A percentile compares a stretch with the other conserved stretches of the same genome.
These are phyloP conservation scores for Candida corydali DNA, from an alignment of 805 yeast species.

Conservation along the genomic window DNA sequence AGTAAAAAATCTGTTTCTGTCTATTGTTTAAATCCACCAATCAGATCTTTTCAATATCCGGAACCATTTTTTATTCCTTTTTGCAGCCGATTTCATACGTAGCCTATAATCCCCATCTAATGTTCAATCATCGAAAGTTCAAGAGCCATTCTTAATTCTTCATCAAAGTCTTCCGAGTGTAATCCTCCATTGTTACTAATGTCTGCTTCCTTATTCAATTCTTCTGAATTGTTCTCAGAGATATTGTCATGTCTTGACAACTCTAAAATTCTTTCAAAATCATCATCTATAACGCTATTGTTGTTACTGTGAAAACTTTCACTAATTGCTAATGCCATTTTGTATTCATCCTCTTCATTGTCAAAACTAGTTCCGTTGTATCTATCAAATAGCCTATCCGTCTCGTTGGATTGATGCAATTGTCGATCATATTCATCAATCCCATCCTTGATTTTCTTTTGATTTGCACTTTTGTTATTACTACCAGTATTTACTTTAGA, in stretches of 20 bases:
- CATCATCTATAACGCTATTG: slow-evolving; percentile 20
- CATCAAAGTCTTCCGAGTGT: slow-evolving; percentile 12
- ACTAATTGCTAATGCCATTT: slow-evolving; percentile 41
- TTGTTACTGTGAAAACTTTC: slow-evolving; percentile 16
- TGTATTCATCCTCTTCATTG: slow-evolving; percentile 37
- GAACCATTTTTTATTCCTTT: not conserved
- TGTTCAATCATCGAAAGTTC: slow-evolving; percentile 20
- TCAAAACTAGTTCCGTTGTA: slow-evolving; percentile 41
- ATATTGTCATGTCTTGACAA: slow-evolving; percentile 10
- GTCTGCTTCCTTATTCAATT: slow-evolving; percentile 1
- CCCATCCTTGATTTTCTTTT: slow-evolving; percentile 27
- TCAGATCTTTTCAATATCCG: not conserved
- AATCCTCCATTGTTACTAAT: not conserved
- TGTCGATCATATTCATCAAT: slow-evolving; percentile 33
- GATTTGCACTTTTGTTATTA: slow-evolving; percentile 19
- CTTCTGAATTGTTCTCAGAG: slow-evolving; percentile 9
- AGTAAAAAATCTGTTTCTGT: too few species aligned
- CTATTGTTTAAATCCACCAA: too few species aligned
- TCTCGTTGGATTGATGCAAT: slow-evolving; percentile 18
- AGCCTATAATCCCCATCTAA: slow-evolving; percentile 2
- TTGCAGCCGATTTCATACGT: slow-evolving; percentile 1
- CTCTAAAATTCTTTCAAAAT: slow-evolving; percentile 21
- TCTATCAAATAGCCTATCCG: slow-evolving; percentile 31
- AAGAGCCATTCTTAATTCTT: slow-evolving; percentile 15
- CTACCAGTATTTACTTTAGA: slow-evolving; percentile 15